Evolutionary conservation across 305 asterid genomes (phyloP), one percentile per base, ranked within the genome.

Genomic region (Petunia hybrid): DNA sequence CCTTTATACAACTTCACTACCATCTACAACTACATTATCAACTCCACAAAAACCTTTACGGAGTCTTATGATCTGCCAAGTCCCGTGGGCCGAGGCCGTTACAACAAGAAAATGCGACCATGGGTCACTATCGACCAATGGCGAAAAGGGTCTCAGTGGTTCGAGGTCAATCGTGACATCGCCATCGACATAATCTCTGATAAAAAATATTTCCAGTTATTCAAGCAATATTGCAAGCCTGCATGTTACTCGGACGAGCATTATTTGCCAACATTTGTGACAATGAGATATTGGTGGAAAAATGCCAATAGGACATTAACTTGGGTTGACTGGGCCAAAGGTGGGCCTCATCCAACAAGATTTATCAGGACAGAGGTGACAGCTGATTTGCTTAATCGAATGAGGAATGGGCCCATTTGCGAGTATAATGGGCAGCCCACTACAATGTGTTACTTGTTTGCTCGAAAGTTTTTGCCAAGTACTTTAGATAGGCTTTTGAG

Each of bases 301-400:
- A 93, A 87, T 16, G 75, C 88, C 0, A 90, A 92, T 61, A 81
- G 97, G 79, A 92, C 94, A 0, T 77, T 94, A 85, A 92, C 97
- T 8, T 94, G 97, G 97, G 97, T 91, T n/a, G 98, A 94, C 70
- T 94, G 98, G 98, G 86, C 97, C 3, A 71, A 81, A 45, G 95
- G 97, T 2, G 98, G 98, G 56, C 90, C 97, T 9, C 98, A 94
- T 80, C 98, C 98, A 0, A 41, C 88, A 45, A 89, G 77, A 38
- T 94, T 85, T 57, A n/a, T 82, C 5, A 70, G 93, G 16, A 60
- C 59, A 1, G 94, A 90, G 6, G 84, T 93, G 6, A 81, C 91
- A 0, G 55, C 83, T 0, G 90, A 90, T 42, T 78, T 93, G 87
- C 74, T 95, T 65, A 77, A 87, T 53, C 80, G 42, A 71, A 76